These are phyloP conservation scores for Phyllosticta capitalensis DNA, from an alignment of 2,329 filamentous ascomycete genomes.

Conservation along the genomic window DNA sequence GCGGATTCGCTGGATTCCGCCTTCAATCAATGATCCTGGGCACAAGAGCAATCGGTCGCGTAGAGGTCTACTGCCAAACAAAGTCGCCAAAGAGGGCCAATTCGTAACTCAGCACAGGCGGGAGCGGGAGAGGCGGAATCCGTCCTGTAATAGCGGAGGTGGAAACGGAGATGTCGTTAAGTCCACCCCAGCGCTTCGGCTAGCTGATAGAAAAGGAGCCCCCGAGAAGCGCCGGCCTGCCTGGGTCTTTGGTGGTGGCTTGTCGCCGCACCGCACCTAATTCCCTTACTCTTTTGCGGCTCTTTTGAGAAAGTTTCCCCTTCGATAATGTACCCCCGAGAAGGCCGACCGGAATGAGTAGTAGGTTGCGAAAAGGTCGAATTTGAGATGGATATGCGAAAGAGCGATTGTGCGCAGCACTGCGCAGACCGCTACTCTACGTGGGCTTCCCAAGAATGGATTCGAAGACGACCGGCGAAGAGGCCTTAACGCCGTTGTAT, in stretches of 20 bases:
- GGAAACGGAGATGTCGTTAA: neutral
- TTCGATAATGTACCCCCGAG: neutral
- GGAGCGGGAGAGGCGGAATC: neutral
- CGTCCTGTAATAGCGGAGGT: neutral
- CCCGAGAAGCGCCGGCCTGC: neutral
- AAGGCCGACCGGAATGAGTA: neutral
- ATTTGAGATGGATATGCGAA: neutral
- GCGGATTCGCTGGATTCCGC: neutral
- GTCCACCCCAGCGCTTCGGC: neutral
- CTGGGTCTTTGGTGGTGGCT: neutral
- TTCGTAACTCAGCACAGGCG: neutral
- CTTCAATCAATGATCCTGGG: neutral
- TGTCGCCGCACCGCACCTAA: neutral
- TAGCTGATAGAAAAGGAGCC: neutral
- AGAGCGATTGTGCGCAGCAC: neutral
- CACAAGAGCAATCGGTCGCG: neutral
- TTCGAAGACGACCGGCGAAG: neutral
- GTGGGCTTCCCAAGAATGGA: neutral
- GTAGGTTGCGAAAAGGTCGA: neutral
- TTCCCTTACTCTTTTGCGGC: neutral
- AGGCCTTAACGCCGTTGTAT: slow-evolving; percentile 11
- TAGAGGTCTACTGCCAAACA: neutral
- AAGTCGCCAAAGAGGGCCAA: neutral
- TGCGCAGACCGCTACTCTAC: neutral
- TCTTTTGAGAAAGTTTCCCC: neutral